A percentile compares a stretch with the other conserved stretches of the same genome.
phyloP scores from a whole-genome alignment of 306 rosid genomes.

The Cicer bijugum region DNA sequence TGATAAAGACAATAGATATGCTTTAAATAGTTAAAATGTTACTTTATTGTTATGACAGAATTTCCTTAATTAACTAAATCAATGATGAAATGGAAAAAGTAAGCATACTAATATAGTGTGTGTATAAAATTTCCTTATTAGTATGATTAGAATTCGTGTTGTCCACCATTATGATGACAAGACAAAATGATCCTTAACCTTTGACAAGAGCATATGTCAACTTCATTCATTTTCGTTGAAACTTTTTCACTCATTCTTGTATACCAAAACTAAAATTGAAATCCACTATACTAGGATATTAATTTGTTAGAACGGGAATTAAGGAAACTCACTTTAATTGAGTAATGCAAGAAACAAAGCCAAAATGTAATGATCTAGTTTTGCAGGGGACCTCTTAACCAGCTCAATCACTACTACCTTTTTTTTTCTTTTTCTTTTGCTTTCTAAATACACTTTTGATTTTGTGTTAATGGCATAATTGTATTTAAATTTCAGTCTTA shows the following conservation, averaged over 20 bases:
- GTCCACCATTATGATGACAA: constrained; percentile 45
- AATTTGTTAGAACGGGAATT: constrained; percentile 20
- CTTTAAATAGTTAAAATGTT: constrained; percentile 23
- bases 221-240: neutral
- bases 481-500: too few relatives aligned
- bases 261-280: neutral
- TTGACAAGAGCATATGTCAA: constrained; percentile 36
- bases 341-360: constrained; percentile 23
- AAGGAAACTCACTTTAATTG: constrained; percentile 31
- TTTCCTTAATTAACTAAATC: constrained; percentile 30
- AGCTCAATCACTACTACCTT: neutral
- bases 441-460: neutral
- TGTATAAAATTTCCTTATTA: constrained; percentile 10
- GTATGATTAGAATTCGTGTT: constrained; percentile 39
- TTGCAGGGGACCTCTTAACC: constrained; percentile 37
- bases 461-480: too few relatives aligned
- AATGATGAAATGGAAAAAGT: constrained; percentile 39
- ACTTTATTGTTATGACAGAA: neutral
- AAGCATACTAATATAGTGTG: neutral
- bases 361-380: neutral
- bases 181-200: constrained; percentile 31
- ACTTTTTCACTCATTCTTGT: neutral
- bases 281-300: constrained; percentile 25
- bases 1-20: constrained; percentile 34
- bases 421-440: neutral